These are phyloP conservation scores for Coffea canephora DNA, from an alignment of 257 asterid genomes.

Conservation along the genomic window DNA sequence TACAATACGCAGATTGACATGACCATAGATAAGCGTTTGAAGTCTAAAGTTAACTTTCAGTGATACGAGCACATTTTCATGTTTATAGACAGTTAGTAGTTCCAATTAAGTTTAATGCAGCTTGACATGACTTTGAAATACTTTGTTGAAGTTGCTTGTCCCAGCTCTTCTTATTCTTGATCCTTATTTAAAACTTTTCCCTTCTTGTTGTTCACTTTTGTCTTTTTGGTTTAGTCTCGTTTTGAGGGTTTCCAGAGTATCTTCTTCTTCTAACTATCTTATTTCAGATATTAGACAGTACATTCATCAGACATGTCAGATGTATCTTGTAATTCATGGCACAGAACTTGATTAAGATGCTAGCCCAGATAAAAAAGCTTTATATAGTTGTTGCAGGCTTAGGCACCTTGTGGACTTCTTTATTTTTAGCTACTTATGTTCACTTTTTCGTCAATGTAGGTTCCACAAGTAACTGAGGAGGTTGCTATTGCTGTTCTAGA, in stretches of 20 bases:
- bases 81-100: background rate
- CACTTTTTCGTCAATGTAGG: conserved; percentile 41
- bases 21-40: too few species aligned
- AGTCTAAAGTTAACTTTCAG: too few species aligned
- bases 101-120: background rate
- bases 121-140: background rate
- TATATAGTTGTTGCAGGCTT: background rate
- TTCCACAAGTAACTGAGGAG: conserved; percentile 94
- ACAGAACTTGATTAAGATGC: background rate
- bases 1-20: too few species aligned
- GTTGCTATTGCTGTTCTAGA: conserved; percentile 81
- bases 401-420: background rate
- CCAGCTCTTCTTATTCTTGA: background rate
- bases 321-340: background rate
- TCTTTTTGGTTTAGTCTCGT: too few species aligned
- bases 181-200: background rate
- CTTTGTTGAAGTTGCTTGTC: background rate
- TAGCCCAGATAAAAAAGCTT: background rate
- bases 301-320: background rate
- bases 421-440: background rate
- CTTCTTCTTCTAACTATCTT: too few species aligned
- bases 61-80: background rate
- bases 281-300: background rate
- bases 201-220: too few species aligned
- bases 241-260: too few species aligned